phyloP scores from a whole-genome alignment of 1,284 basidiomycete genomes.

The Rhodotorula sp. region DNA sequence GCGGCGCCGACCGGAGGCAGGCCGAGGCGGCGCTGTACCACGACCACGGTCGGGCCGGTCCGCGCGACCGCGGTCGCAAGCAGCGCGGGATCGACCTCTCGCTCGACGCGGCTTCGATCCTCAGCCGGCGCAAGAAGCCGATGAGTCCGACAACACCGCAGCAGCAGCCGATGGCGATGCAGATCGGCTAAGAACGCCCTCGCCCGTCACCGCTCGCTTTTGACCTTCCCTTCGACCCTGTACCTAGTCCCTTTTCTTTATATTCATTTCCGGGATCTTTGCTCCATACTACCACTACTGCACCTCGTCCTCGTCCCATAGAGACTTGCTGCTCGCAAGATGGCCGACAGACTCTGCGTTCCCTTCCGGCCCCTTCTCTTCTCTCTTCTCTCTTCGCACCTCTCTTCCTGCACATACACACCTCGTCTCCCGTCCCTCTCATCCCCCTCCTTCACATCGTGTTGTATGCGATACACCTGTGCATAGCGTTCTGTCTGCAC shows the following conservation, averaged over 20 bases:
- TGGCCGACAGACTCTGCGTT: background rate
- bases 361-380: background rate
- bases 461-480: constrained; percentile 1
- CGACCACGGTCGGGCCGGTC: constrained; percentile 69
- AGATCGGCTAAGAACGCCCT: constrained; percentile 1
- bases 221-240: background rate
- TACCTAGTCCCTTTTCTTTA: too few relatives aligned
- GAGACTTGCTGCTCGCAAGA: background rate
- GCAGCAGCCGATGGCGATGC: constrained; percentile 19
- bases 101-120: constrained; percentile 74
- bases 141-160: background rate
- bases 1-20: constrained; percentile 50
- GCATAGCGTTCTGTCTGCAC: constrained; percentile 2
- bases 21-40: constrained; percentile 52
- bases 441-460: background rate
- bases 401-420: background rate
- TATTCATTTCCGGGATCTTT: background rate
- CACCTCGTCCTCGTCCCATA: background rate
- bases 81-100: constrained; percentile 72
- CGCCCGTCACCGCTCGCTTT: background rate
- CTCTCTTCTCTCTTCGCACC: background rate
- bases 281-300: background rate
- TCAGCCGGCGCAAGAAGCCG: constrained; percentile 57
- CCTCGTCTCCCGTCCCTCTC: background rate
- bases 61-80: constrained; percentile 59